phyloP scores from a whole-genome alignment of 1,139 yeast genomes.

The Candida sanyaensis region DNA sequence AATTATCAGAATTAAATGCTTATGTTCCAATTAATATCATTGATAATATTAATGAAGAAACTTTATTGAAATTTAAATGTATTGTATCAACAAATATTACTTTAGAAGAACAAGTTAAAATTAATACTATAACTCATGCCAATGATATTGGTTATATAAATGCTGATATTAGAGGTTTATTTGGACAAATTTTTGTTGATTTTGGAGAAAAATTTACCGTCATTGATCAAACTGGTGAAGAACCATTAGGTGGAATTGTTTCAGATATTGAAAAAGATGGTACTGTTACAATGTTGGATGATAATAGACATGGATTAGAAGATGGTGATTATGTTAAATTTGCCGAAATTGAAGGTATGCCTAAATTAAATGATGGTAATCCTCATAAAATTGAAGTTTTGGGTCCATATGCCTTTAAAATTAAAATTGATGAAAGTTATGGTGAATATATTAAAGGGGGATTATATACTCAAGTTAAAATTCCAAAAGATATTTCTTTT shows the following conservation, averaged over 20 bases:
- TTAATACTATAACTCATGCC: conserved; percentile 75
- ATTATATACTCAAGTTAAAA: conserved; percentile 86
- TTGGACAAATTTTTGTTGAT: conserved; percentile 88
- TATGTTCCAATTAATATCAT: conserved; percentile 87
- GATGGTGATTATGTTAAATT: conserved; percentile 91
- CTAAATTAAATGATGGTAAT: conserved; percentile 65
- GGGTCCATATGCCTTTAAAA: conserved; percentile 91
- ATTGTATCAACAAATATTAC: conserved; percentile 80
- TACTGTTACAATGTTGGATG: conserved; percentile 89
- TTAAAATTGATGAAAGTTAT: conserved; percentile 52
- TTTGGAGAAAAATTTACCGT: conserved; percentile 82
- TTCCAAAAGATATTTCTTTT: conserved; percentile 67
- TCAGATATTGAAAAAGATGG: conserved; percentile 90
- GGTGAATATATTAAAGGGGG: conserved; percentile 85
- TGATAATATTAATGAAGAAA: conserved; percentile 48
- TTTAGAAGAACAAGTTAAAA: conserved; percentile 71
- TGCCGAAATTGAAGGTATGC: conserved; percentile 80
- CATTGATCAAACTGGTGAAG: conserved; percentile 89
- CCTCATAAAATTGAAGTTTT: conserved; percentile 78
- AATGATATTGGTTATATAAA: conserved; percentile 77
- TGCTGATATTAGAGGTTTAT: conserved; percentile 83
- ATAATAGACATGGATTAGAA: conserved; percentile 88
- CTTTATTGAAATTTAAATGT: conserved; percentile 67
- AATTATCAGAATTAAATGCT: conserved; percentile 78
- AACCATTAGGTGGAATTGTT: conserved; percentile 82